phyloP scores from a whole-genome alignment of 495 filamentous ascomycete genomes.

The Aspergillus carlsbadensis region DNA sequence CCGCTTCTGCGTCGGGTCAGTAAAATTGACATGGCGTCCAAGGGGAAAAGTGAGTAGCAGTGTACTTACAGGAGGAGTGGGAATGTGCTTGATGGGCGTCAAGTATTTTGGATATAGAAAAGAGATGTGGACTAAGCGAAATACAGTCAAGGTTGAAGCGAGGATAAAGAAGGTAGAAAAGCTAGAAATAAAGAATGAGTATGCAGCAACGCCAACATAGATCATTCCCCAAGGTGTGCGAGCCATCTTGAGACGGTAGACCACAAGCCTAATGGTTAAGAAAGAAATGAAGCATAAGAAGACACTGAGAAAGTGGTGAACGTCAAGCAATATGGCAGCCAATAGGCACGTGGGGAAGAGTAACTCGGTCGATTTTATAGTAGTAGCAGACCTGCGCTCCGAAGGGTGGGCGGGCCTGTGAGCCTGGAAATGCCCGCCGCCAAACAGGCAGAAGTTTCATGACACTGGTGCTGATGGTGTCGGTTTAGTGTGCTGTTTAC shows the following conservation, averaged over 20 bases:
- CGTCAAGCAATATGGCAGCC: too few species aligned
- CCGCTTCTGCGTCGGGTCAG: slow-evolving; percentile 27
- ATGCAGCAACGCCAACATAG: slow-evolving; percentile 30
- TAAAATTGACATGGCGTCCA: background rate
- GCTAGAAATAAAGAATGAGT: slow-evolving; percentile 31
- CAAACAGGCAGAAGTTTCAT: background rate
- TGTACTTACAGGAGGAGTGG: slow-evolving; percentile 52
- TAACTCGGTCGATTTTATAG: too few species aligned
- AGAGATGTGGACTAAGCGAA: slow-evolving; percentile 47
- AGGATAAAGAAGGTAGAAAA: slow-evolving; percentile 22
- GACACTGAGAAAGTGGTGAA: too few species aligned
- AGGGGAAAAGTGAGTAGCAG: background rate
- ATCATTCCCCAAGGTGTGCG: slow-evolving; percentile 17
- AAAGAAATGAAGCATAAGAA: too few species aligned
- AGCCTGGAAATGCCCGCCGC: background rate
- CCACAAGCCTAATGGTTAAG: too few species aligned
- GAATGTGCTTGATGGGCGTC: slow-evolving; percentile 67
- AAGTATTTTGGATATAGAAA: slow-evolving; percentile 71
- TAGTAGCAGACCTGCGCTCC: too few species aligned
- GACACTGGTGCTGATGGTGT: background rate
- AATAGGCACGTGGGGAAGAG: too few species aligned
- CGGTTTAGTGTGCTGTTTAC: background rate
- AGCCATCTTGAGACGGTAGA: slow-evolving; percentile 10
- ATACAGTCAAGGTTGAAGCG: slow-evolving; percentile 21
- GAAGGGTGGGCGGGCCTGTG: background rate